A percentile compares a stretch with the other conserved stretches of the same genome.
These are phyloP conservation scores for Elsinoe batatas DNA, from an alignment of 2,329 filamentous ascomycete genomes.

Conservation along the genomic window DNA sequence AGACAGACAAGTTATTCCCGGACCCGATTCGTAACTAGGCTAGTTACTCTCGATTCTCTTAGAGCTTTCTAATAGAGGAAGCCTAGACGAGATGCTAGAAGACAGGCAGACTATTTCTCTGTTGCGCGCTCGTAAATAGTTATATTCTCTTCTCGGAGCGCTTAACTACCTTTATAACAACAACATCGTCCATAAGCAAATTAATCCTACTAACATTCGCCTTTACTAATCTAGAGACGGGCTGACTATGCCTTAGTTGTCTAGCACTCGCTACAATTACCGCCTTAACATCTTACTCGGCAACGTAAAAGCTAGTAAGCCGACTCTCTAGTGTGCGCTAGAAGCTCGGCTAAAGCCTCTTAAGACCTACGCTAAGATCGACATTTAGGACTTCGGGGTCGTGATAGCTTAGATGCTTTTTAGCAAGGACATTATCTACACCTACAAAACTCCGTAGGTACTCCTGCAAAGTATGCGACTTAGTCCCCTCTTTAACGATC, in stretches of 20 bases:
- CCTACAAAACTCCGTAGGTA: conserved; percentile 67
- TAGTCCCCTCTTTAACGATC: conserved; percentile 65
- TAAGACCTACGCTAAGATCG: conserved; percentile 60
- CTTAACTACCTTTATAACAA: conserved; percentile 79
- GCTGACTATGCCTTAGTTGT: conserved; percentile 59
- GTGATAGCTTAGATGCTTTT: conserved; percentile 92
- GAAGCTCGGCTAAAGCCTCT: conserved; percentile 30
- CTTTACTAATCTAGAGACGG: conserved; percentile 60
- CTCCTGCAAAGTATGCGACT: conserved; percentile 62
- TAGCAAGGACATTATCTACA: conserved; percentile 64
- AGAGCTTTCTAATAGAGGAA: conserved; percentile 71
- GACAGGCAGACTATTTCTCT: conserved; percentile 56
- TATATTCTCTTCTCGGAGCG: conserved; percentile 81
- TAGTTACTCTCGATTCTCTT: conserved; percentile 71
- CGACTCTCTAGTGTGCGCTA: conserved; percentile 36
- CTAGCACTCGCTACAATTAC: conserved; percentile 61
- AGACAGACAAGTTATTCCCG: conserved; percentile 11
- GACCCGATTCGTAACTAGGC: conserved; percentile 15
- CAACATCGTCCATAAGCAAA: conserved; percentile 66
- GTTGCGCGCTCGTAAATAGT: conserved; percentile 74
- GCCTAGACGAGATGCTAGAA: conserved; percentile 71
- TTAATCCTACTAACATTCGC: conserved; percentile 71
- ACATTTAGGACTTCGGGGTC: conserved; percentile 91
- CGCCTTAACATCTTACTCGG: conserved; percentile 12
- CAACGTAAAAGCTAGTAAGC: conserved; percentile 10